These are phyloP conservation scores for Fragaria iinumae DNA, from an alignment of 306 rosid species.

Conservation along the genomic window DNA sequence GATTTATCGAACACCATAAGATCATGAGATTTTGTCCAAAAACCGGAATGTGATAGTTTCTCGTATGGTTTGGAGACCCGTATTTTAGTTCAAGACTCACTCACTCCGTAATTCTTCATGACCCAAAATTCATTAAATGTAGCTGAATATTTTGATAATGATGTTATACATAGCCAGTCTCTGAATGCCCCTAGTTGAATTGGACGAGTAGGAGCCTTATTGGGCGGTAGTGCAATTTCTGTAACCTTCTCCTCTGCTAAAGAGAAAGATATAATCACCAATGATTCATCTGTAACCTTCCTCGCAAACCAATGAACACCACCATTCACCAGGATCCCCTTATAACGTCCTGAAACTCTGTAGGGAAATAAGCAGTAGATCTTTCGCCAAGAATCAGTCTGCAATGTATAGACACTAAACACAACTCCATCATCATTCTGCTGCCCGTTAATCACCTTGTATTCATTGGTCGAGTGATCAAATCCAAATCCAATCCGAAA, in stretches of 20 bases:
- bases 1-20: background rate
- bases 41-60: background rate
- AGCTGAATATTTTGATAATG: no score
- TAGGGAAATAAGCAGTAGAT: no score
- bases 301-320: background rate
- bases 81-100: constrained; percentile 3
- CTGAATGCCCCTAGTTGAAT: background rate
- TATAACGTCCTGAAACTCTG: background rate
- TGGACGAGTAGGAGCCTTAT: background rate
- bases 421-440: background rate
- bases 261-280: background rate
- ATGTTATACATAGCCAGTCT: background rate
- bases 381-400: constrained; percentile 1
- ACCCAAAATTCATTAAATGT: constrained; percentile 2
- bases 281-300: background rate
- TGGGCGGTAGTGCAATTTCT: background rate
- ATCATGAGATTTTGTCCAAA: background rate
- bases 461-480: background rate
- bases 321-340: background rate
- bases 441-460: background rate
- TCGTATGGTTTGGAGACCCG: background rate
- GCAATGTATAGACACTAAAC: constrained; percentile 11
- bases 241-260: background rate
- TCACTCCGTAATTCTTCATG: background rate
- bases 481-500: background rate